Evolutionary conservation across 2,329 filamentous ascomycete species (phyloP).

Genomic region (Dichotomopilus funicola): DNA sequence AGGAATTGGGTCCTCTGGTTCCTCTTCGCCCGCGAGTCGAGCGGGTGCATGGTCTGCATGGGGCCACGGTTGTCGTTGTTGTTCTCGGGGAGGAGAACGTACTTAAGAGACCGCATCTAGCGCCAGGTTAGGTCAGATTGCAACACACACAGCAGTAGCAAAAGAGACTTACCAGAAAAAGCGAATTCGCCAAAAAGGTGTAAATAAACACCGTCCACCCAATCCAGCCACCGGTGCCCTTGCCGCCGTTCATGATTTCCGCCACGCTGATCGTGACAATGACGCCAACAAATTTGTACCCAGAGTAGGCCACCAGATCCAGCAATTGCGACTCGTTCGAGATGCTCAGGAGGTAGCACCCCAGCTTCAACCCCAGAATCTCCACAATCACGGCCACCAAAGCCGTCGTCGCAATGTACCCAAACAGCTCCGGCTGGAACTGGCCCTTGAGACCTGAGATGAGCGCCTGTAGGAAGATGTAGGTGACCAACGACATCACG

Average conservation of each 20-base stretch:
- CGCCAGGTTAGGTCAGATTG: conserved; percentile 13
- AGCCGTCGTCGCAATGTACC: conserved; percentile 79
- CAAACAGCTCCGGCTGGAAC: conserved; percentile 90
- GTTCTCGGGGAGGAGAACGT: conserved; percentile 86
- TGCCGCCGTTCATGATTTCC: conserved; percentile 69
- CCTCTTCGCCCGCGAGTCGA: conserved; percentile 73
- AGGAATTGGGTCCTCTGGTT: conserved; percentile 87
- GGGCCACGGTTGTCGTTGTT: conserved; percentile 57
- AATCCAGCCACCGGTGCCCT: conserved; percentile 79
- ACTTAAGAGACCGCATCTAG: conserved; percentile 88
- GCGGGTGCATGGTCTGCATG: conserved; percentile 44
- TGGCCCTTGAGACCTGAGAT: conserved; percentile 83
- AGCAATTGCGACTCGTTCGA: conserved; percentile 89
- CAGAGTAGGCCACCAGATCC: conserved; percentile 90
- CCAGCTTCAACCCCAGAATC: conserved; percentile 83
- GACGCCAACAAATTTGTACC: conserved; percentile 97
- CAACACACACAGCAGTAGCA: not conserved
- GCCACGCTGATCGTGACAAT: conserved; percentile 80
- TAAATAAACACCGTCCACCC: conserved; percentile 88
- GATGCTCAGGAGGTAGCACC: conserved; percentile 89
- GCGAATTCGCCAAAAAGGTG: conserved; percentile 87
- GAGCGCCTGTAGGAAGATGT: conserved; percentile 88
- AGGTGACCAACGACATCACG: conserved; percentile 95
- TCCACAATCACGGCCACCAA: conserved; percentile 79
- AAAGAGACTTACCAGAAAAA: conserved; percentile 69